Base-by-base conservation (phyloP, 176 grass and related monocot species). In the Otatea glauca region DNA sequence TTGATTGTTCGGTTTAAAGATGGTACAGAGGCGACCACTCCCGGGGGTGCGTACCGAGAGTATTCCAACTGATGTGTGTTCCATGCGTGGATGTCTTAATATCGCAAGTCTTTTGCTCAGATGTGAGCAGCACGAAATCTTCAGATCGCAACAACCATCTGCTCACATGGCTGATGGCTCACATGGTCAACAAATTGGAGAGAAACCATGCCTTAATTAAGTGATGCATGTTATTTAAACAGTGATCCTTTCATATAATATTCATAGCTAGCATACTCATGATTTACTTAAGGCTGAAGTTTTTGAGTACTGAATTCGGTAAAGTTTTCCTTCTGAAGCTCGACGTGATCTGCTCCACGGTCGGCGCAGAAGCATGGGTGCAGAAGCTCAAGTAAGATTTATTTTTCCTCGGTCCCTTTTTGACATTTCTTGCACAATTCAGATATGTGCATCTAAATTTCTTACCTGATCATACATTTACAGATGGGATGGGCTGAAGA, bases 311-410 rank as follows among this genome's bases (percentile, higher is more conserved):
- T 82, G 13, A 13, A 60, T 21, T 23, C n/a, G 11, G 8, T 45
- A 14, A 51, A 25, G 21, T 49, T 23, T 18, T 81, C 56, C 34
- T 65, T 24, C 18, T 81, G n/a, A 73, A 94, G 92, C 80, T 94
- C 59, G 92, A 94, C 75, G 39, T 92, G 32, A 90, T 94, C 17
- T 94, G 92, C 72, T 77, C 92, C 37, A 90, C 92, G 11, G 92
- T 85, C 32, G 92, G 92, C 23, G 78, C 85, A n/a, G 84, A 92
- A 79, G 87, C 87, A 79, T 94, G 92, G 92, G 84, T 94, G 77
- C 80, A 92, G 24, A 94, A 92, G 60, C 92, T 94, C 21, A 92
- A 90, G 92, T 92, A 39, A 92, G 90, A 11, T 42, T 9, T 47
- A 21, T 41, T 35, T 9, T 62, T 16, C 4, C 13, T 42, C 3